phyloP scores from a whole-genome alignment of 257 asterid species.

The Eucommia ulmoides region DNA sequence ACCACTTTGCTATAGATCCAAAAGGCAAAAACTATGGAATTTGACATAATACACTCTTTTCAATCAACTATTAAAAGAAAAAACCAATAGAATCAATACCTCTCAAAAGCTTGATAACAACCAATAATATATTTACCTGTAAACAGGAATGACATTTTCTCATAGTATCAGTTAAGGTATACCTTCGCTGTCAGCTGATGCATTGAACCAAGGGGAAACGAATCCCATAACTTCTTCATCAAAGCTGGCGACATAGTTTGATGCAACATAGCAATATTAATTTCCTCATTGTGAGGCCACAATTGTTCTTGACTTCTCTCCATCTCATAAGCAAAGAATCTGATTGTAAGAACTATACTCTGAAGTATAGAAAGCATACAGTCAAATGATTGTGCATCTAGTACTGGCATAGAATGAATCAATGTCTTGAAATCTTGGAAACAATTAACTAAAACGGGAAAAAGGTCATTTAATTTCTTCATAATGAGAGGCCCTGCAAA shows the following conservation, averaged over 20 bases:
- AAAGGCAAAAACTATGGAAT: too few species aligned
- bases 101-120: too few species aligned
- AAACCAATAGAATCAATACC: too few species aligned
- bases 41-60: too few species aligned
- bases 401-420: slow-evolving; percentile 26
- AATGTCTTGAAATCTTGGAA: slow-evolving; percentile 54
- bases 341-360: slow-evolving; percentile 52
- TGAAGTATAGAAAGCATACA: slow-evolving; percentile 73
- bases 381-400: slow-evolving; percentile 57
- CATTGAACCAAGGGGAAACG: slow-evolving; percentile 49
- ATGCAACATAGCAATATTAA: slow-evolving; percentile 12
- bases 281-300: slow-evolving; percentile 14
- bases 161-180: too few species aligned
- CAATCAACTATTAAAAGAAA: too few species aligned
- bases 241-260: slow-evolving; percentile 30
- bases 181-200: slow-evolving; percentile 52
- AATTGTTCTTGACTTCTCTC: slow-evolving; percentile 21
- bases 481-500: slow-evolving; percentile 50
- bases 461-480: slow-evolving; percentile 47
- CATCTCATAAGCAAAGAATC: slow-evolving; percentile 26
- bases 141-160: too few species aligned
- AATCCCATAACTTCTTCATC: slow-evolving; percentile 68
- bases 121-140: too few species aligned
- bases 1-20: too few species aligned
- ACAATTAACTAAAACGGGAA: slow-evolving; percentile 58